These are phyloP conservation scores for Termitomyces sp. DNA, from an alignment of 768 basidiomycete species.

Conservation along the genomic window DNA sequence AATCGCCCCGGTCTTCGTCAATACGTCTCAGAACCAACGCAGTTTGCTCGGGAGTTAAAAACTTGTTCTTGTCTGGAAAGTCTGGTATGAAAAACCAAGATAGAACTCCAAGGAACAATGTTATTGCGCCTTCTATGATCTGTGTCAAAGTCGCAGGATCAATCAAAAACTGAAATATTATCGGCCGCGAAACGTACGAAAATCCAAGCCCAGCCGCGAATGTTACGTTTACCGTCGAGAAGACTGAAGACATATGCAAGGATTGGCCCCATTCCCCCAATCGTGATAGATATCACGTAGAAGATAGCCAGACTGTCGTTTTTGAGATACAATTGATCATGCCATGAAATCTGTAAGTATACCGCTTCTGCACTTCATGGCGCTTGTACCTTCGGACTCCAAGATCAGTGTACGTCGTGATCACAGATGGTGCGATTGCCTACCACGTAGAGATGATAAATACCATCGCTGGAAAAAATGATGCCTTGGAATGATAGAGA, in stretches of 20 bases:
- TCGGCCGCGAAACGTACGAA: constrained; percentile 30
- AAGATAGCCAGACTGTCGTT: constrained; percentile 32
- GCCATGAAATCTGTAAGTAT: constrained; percentile 2
- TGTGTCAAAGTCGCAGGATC: constrained; percentile 11
- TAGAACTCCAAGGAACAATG: constrained; percentile 36
- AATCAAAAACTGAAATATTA: not conserved
- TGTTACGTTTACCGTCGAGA: constrained; percentile 34
- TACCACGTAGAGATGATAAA: constrained; percentile 47
- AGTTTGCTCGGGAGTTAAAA: constrained; percentile 40
- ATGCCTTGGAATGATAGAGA: constrained; percentile 28
- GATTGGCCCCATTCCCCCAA: constrained; percentile 39
- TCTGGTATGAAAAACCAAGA: constrained; percentile 41
- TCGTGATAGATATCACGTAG: constrained; percentile 36
- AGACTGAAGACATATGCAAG: constrained; percentile 40
- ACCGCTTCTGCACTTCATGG: constrained; percentile 44
- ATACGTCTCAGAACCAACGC: constrained; percentile 41
- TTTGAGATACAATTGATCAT: not conserved
- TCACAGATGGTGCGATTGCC: not conserved
- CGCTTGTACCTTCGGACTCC: constrained; percentile 36
- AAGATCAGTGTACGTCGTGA: not conserved
- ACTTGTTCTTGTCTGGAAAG: constrained; percentile 45
- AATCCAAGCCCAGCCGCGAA: constrained; percentile 50
- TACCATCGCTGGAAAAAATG: constrained; percentile 43
- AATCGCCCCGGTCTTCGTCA: constrained; percentile 49
- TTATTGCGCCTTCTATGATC: constrained; percentile 45